Percentiles rank a stretch among this genome's conserved stretches.
These are phyloP conservation scores for Fomitopsis pulvina DNA, from an alignment of 768 basidiomycete species.

Conservation along the genomic window DNA sequence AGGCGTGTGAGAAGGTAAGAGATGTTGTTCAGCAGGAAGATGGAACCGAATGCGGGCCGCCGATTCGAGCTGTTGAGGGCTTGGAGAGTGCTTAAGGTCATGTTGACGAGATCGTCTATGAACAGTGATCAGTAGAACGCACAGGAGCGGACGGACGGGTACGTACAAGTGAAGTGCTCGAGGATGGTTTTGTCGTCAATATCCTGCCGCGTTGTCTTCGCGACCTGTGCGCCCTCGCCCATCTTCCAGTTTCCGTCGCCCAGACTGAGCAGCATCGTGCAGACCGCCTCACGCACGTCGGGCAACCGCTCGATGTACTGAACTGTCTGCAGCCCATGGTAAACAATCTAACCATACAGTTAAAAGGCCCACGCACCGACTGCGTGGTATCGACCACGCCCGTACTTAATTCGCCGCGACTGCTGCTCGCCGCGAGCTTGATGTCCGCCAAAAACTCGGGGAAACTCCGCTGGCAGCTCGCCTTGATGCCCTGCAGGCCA, in stretches of 20 bases:
- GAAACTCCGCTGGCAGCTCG: conserved; percentile 72
- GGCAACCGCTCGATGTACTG: conserved; percentile 66
- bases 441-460: conserved; percentile 80
- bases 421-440: conserved; percentile 53
- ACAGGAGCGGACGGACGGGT: not conserved
- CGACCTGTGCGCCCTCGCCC: conserved; percentile 73
- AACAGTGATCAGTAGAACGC: not conserved
- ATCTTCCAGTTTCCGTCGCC: conserved; percentile 92
- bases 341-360: not conserved
- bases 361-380: conserved; percentile 32
- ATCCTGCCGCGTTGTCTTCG: conserved; percentile 43
- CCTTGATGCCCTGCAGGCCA: conserved; percentile 54
- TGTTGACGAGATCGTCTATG: conserved; percentile 70
- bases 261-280: conserved; percentile 56
- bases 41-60: conserved; percentile 62
- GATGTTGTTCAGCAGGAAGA: conserved; percentile 78
- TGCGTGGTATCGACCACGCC: conserved; percentile 56
- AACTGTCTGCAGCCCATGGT: conserved; percentile 41
- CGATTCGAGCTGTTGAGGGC: conserved; percentile 53
- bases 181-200: conserved; percentile 54
- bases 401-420: conserved; percentile 54
- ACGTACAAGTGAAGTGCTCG: conserved; percentile 72
- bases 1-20: conserved; percentile 60
- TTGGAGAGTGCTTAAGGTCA: conserved; percentile 52
- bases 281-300: conserved; percentile 61